phyloP scores from a whole-genome alignment of 495 filamentous ascomycete species.

The Hypoxylon trugodes region DNA sequence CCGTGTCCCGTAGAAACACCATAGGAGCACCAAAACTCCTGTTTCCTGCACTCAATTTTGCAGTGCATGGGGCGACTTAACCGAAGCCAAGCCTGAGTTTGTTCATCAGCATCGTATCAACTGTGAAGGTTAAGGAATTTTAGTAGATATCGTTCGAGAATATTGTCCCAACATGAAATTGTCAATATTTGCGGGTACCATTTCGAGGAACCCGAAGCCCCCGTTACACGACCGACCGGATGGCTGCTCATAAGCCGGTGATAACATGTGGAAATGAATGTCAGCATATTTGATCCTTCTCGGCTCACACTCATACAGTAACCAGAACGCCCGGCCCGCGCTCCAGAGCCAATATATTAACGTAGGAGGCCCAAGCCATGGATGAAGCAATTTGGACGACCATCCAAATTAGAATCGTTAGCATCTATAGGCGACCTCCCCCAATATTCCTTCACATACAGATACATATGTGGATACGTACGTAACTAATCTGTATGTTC shows the following conservation, averaged over 20 bases:
- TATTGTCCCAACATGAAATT: slow-evolving; percentile 1
- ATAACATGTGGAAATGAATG: neutral
- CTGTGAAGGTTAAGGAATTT: neutral
- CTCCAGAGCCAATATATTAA: slow-evolving; percentile 1
- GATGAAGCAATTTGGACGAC: neutral
- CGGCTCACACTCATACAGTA: neutral
- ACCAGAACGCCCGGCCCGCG: neutral
- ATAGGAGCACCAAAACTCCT: neutral
- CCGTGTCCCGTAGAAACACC: neutral
- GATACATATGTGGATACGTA: neutral
- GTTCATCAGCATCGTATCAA: neutral
- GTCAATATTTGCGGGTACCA: neutral
- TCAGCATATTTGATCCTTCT: neutral
- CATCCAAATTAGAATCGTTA: neutral
- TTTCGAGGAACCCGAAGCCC: slow-evolving; percentile 4
- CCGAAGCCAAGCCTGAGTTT: neutral
- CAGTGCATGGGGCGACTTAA: neutral
- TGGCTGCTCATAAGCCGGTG: slow-evolving; percentile 14
- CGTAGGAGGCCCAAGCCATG: neutral
- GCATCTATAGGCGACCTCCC: neutral
- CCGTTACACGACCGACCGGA: slow-evolving; percentile 23
- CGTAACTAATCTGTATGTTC: neutral
- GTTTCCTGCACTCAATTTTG: slow-evolving; percentile 2
- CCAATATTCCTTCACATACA: slow-evolving; percentile 10
- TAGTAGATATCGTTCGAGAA: neutral